Conservation (phyloP, 1,284 basidiomycete genomes). For the Cryptococcus sp. region DNA sequence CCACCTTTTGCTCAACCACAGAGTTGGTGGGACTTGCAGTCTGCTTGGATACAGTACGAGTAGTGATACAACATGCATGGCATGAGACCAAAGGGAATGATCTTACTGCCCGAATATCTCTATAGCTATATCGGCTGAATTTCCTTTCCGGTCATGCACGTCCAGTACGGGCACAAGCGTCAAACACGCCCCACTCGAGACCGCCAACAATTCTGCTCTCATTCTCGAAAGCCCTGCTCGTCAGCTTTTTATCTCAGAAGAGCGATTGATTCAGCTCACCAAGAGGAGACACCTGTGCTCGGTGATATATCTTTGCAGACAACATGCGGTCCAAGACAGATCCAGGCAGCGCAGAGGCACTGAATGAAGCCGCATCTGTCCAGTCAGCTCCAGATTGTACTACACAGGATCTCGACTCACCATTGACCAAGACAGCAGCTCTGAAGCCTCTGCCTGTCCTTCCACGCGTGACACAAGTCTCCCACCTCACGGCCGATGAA, state of each 20-base stretch:
- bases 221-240: not conserved
- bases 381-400: not conserved
- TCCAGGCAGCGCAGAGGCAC: too few species aligned
- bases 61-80: too few species aligned
- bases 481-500: conserved; percentile 16
- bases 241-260: not conserved
- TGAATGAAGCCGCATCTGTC: too few species aligned
- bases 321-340: too few species aligned
- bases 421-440: conserved; percentile 18
- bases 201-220: not conserved
- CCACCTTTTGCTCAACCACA: too few species aligned
- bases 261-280: not conserved
- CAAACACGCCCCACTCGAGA: conserved; percentile 1
- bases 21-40: too few species aligned
- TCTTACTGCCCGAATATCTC: conserved; percentile 20
- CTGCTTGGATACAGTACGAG: too few species aligned
- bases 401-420: conserved; percentile 12
- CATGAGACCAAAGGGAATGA: too few species aligned
- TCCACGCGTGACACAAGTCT: conserved; percentile 12
- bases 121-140: conserved; percentile 8
- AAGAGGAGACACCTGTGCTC: too few species aligned
- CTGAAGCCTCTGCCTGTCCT: conserved; percentile 14
- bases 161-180: conserved; percentile 20
- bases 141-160: conserved; percentile 15
- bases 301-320: conserved; percentile 19